Evolutionary conservation across 2,329 filamentous ascomycete species (phyloP), one percentile per base, ranked within the genome.

Genomic region (Cytospora mali): DNA sequence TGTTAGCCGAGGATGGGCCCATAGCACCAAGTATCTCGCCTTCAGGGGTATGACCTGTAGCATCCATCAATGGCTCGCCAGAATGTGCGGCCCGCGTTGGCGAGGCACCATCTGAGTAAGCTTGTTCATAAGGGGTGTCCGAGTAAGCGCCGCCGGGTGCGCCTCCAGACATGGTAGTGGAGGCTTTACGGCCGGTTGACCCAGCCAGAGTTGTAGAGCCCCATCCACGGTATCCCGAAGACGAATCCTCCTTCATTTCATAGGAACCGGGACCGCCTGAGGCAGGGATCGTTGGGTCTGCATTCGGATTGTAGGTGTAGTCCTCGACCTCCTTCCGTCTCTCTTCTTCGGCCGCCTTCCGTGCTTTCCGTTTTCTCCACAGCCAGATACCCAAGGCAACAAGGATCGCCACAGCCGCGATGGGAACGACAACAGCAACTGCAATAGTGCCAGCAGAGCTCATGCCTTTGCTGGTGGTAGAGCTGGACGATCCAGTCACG

Each of bases 301-400:
- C 89, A 76, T 98, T 98, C n/a, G 95, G 95, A 75, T 98, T 98
- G 81, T 93, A 98, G 33, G 91, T 89, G 74, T 98, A 98, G 73
- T 98, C 95, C 75, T 98, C 94, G 13, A 97, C 93, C 76, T 99
- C 95, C 79, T 97, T 97, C 67, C 93, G 87, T 56, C 95, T 87
- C 70, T 93, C 87, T 73, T 97, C 95, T 72, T 95, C 92, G 16
- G 89, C 90, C 66, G 87, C 86, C 80, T 92, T 95, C 67, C 88
- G 87, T 71, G 91, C 88, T 79, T 96, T 96, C 66, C 93, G 89
- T 79, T 88, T 93, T 73, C 91, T 88, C 92, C 93, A 99, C 72
- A 94, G 86, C 75, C 91, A 93, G 29, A 97, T 81, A 7, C 88
- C 90, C 3, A 85, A 86, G 10, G 94, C 76, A 2, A 94, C 87